A percentile compares a stretch with the other conserved stretches of the same genome.
Evolutionary conservation across 441 rosid species (phyloP).

Genomic region (Cnidoscolus chayamansa): DNA sequence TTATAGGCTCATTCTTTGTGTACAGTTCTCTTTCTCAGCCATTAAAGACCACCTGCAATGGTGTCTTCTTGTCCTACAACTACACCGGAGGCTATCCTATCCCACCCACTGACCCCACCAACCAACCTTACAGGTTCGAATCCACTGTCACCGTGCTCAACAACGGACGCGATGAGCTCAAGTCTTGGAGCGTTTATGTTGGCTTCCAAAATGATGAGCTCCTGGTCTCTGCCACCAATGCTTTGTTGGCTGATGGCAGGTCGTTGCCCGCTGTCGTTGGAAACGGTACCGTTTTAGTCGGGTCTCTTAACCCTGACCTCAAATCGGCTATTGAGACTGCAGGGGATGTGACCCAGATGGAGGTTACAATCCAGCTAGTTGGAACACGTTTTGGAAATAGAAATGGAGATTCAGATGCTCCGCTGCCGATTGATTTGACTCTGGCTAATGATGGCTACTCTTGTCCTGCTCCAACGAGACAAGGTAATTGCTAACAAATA

Average conservation of each 20-base stretch:
- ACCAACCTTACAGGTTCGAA: slow-evolving; percentile 76
- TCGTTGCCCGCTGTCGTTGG: slow-evolving; percentile 59
- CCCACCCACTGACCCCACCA: slow-evolving; percentile 49
- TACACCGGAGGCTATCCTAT: slow-evolving; percentile 49
- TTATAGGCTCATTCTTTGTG: slow-evolving; percentile 22
- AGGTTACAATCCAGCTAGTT: slow-evolving; percentile 52
- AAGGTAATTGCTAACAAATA: slow-evolving; percentile 37
- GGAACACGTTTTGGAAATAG: slow-evolving; percentile 83
- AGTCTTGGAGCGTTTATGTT: slow-evolving; percentile 70
- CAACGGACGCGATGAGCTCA: slow-evolving; percentile 64
- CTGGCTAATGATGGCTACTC: slow-evolving; percentile 65
- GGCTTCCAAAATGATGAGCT: slow-evolving; percentile 63
- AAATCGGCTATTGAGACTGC: slow-evolving; percentile 87
- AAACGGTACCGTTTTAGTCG: slow-evolving; percentile 68
- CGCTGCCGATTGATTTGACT: slow-evolving; percentile 59
- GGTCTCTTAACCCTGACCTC: slow-evolving; percentile 67
- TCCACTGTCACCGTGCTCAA: slow-evolving; percentile 66
- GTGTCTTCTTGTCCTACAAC: slow-evolving; percentile 57
- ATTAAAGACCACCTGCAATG: slow-evolving; percentile 58
- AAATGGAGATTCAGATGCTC: slow-evolving; percentile 37
- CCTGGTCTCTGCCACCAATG: slow-evolving; percentile 60
- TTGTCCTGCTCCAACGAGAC: slow-evolving; percentile 45
- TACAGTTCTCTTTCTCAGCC: slow-evolving; percentile 34
- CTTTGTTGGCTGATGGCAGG: slow-evolving; percentile 58
- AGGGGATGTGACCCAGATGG: slow-evolving; percentile 73